A percentile compares a stretch with the other conserved stretches of the same genome.
Conservation (phyloP, 2,329 filamentous ascomycete species). For the Aspergillus uvarum region DNA sequence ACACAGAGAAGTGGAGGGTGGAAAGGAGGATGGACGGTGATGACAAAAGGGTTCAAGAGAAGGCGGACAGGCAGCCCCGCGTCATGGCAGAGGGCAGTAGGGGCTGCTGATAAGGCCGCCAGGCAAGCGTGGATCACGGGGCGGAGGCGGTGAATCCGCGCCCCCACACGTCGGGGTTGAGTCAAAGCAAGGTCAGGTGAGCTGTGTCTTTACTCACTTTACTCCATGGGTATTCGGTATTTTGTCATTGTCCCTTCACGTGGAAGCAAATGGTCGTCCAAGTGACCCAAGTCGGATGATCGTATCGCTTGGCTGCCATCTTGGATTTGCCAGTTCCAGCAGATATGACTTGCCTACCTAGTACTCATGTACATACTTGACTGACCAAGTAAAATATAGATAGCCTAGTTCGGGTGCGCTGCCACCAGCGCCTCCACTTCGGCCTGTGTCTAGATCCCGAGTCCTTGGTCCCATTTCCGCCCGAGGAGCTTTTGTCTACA, state of each 20-base stretch:
- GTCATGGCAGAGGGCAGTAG: conserved; percentile 21
- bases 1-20: conserved; percentile 7
- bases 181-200: conserved; percentile 15
- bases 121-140: conserved; percentile 20
- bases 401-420: neutral
- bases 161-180: conserved; percentile 21
- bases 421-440: conserved; percentile 18
- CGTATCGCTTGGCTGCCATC: neutral
- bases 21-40: conserved; percentile 11
- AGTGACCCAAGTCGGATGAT: conserved; percentile 13
- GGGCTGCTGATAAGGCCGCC: conserved; percentile 22
- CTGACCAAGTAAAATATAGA: neutral
- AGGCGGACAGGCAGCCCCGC: conserved; percentile 27
- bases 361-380: neutral
- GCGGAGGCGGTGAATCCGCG: conserved; percentile 24
- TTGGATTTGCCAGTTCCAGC: neutral
- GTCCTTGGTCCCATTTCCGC: too few species aligned
- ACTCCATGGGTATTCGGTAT: neutral
- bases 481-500: too few species aligned
- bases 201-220: too few species aligned
- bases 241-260: conserved; percentile 12
- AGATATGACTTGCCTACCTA: neutral
- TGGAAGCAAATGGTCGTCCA: conserved; percentile 2
- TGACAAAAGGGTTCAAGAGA: conserved; percentile 19
- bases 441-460: conserved; percentile 17